Evolutionary conservation across 73 alveolate genomes (phyloP), one percentile per base, ranked within the genome.

Genomic region (Loxodes magnus): DNA sequence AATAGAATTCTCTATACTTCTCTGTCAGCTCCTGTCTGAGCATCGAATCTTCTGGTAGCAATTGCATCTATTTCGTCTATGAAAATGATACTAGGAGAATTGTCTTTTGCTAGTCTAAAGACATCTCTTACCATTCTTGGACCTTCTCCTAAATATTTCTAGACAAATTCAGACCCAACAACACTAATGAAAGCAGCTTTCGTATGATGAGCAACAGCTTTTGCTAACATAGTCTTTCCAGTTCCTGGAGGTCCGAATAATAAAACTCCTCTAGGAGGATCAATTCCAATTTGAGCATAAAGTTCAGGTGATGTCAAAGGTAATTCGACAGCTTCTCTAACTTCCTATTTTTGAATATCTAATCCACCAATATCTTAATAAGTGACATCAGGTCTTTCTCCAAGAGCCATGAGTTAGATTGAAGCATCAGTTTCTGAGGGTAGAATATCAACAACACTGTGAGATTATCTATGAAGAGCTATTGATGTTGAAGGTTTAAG

Each of bases 61-160:
- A 91, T 94, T 16, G 98, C 83, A 71, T 93, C 99, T 30, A 95
- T 84, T 80, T 95, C 99, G 64, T 95, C 99, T 30, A 95, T 95
- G 84, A 95, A 95, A n/a, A 95, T 95, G 46, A 95, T 92, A 29
- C 96, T 66, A 29, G 99, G 99, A 5, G 99, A 94, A 49, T 93
- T 95, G 65, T 95, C 99, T 36, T 90, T 92, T 2, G 99, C 99
- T 62, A 94, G 60, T 53, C 97, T 75, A 50, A 95, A 95, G 24
- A 95, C 98, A 69, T 92, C 98, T 58, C 98, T 88, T 31, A 95
- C 99, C 98, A 95, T 92, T 63, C 98, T 79, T 9, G 98, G 99
- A n/a, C 99, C 98, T 63, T 95, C 99, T 27, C 99, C 99, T 46
- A 95, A 79, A 68, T 93, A 95, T 69, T 95, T 95, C 79, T 92